These are phyloP conservation scores for Ogataea saltuana DNA, from an alignment of 805 yeast species.

Conservation along the genomic window DNA sequence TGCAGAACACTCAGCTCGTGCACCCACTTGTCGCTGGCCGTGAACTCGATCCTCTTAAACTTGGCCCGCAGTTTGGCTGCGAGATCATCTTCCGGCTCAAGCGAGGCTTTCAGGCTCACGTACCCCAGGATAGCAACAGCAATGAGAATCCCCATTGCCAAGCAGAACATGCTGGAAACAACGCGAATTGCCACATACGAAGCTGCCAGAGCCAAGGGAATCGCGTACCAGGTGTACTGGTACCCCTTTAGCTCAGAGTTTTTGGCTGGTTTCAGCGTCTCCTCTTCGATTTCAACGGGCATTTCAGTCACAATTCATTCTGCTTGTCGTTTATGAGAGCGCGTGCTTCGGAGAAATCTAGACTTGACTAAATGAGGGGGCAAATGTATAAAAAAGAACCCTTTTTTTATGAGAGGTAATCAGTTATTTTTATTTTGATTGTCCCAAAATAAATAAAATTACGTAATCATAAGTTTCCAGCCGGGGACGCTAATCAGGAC, in stretches of 20 bases:
- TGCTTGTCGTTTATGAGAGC: neutral
- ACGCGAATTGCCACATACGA: neutral
- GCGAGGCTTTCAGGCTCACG: constrained; percentile 9
- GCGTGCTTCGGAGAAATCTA: neutral
- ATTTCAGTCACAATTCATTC: neutral
- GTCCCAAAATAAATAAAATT: too few species aligned
- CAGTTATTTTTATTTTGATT: too few species aligned
- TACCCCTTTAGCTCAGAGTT: neutral
- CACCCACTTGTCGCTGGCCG: constrained; percentile 34
- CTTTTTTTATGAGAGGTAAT: too few species aligned
- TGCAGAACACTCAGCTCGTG: constrained; percentile 21
- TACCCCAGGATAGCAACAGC: constrained; percentile 16
- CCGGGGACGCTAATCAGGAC: neutral
- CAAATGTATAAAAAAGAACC: too few species aligned
- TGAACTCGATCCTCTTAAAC: constrained; percentile 27
- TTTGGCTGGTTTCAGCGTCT: neutral
- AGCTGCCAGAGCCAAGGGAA: neutral
- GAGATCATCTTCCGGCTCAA: neutral
- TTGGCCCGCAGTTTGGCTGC: constrained; percentile 8
- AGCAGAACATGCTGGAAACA: constrained; percentile 10
- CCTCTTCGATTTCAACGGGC: neutral
- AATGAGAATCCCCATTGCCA: constrained; percentile 19
- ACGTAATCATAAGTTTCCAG: too few species aligned
- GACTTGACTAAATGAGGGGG: too few species aligned
- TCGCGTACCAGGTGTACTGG: neutral